phyloP scores from a whole-genome alignment of 441 rosid species.

The Capsella rubella region DNA sequence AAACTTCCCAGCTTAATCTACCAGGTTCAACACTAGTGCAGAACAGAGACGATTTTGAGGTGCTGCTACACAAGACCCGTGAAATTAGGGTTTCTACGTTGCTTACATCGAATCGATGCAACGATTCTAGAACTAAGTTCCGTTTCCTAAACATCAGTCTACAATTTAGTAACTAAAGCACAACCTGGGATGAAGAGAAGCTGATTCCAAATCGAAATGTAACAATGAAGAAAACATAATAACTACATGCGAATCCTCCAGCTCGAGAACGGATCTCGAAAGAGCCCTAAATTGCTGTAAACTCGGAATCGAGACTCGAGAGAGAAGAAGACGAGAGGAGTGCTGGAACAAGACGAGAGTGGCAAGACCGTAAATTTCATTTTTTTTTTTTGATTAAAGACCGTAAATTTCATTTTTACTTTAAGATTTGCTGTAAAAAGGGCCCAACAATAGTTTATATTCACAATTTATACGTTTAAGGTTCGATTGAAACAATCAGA shows the following conservation, averaged over 20 bases:
- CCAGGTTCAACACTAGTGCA: slow-evolving; percentile 41
- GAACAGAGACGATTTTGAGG: neutral
- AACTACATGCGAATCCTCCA: neutral
- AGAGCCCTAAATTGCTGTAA: slow-evolving; percentile 3
- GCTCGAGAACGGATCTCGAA: neutral
- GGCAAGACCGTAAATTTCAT: slow-evolving; percentile 29
- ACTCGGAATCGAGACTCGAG: neutral
- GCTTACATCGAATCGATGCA: slow-evolving; percentile 27
- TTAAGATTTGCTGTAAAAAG: neutral
- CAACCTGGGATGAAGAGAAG: neutral
- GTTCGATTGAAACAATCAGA: neutral
- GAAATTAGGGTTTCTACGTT: slow-evolving; percentile 12
- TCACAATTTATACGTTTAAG: neutral
- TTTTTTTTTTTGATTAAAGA: too few species aligned
- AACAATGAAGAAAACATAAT: neutral
- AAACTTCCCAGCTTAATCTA: slow-evolving; percentile 58
- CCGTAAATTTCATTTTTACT: slow-evolving; percentile 14
- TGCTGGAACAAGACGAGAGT: neutral
- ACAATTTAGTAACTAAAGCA: neutral
- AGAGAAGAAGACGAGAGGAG: neutral
- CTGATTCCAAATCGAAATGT: slow-evolving; percentile 5
- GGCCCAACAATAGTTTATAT: neutral
- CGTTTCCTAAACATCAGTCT: slow-evolving; percentile 29
- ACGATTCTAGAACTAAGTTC: slow-evolving; percentile 2
- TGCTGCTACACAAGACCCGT: neutral